Evolutionary conservation across 2,329 filamentous ascomycete genomes (phyloP).

Genomic region (Stemphylium lycopersici): DNA sequence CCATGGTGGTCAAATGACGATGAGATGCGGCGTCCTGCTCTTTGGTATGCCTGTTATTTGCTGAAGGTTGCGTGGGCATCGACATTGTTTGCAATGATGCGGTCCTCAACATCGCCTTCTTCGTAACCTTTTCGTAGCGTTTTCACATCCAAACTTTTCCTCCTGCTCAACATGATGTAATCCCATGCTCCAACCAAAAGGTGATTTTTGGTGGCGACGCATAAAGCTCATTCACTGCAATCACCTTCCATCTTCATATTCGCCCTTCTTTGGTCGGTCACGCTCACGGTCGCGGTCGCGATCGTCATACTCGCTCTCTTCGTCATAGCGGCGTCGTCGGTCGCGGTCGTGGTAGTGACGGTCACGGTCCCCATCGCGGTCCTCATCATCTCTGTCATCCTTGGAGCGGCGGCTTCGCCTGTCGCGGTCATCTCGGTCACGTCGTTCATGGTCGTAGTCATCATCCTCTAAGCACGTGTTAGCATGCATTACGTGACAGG

Average conservation of each 20-base stretch:
- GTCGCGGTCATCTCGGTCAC: conserved; percentile 38
- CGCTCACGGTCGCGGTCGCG: conserved; percentile 14
- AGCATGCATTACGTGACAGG: conserved; percentile 2
- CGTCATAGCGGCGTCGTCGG: conserved; percentile 34
- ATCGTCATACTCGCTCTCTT: conserved; percentile 38
- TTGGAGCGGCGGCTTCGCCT: conserved; percentile 34
- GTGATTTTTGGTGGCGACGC: not conserved
- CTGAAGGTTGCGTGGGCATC: not conserved
- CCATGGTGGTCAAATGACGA: not conserved
- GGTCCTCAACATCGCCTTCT: not conserved
- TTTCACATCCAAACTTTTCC: not conserved
- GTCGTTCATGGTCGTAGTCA: conserved; percentile 42
- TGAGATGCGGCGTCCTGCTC: not conserved
- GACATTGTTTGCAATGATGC: not conserved
- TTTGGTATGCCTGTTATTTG: not conserved
- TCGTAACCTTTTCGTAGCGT: not conserved
- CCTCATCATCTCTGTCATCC: conserved; percentile 42
- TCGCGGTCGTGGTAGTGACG: conserved; percentile 20
- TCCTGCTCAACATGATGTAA: not conserved
- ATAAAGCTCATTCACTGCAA: conserved; percentile 13
- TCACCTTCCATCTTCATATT: conserved; percentile 38
- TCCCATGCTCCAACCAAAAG: not conserved
- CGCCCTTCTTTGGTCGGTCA: conserved; percentile 34
- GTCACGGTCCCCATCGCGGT: conserved; percentile 27
- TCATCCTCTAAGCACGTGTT: conserved; percentile 32